These are phyloP conservation scores for Tetracentron sinense DNA, from an alignment of 164 flowering plant genomes.

Conservation along the genomic window DNA sequence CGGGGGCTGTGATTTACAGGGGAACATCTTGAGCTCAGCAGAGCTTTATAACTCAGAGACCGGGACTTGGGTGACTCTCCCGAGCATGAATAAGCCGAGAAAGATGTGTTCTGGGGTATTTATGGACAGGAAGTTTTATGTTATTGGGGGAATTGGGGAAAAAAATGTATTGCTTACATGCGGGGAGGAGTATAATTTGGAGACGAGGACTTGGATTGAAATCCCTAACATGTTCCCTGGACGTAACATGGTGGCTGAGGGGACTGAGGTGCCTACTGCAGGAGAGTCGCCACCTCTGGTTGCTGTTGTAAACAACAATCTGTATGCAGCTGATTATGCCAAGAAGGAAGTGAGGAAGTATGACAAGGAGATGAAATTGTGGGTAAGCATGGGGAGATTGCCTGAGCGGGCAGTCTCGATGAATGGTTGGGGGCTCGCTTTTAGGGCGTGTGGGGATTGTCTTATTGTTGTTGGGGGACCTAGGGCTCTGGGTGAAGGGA, in stretches of 20 bases:
- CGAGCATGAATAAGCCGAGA: constrained; percentile 72
- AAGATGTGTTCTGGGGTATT: constrained; percentile 95
- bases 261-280: constrained; percentile 33
- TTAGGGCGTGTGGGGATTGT: constrained; percentile 83
- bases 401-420: constrained; percentile 78
- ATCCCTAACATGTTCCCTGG: constrained; percentile 84
- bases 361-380: constrained; percentile 42
- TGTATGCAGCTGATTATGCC: constrained; percentile 89
- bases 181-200: constrained; percentile 79
- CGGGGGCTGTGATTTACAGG: constrained; percentile 79
- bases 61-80: constrained; percentile 55
- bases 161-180: constrained; percentile 51
- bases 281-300: constrained; percentile 86
- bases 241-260: constrained; percentile 37
- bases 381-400: constrained; percentile 75
- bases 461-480: constrained; percentile 94
- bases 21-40: constrained; percentile 57
- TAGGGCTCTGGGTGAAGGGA: constrained; percentile 56
- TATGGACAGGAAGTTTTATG: constrained; percentile 88
- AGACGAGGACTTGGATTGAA: constrained; percentile 66
- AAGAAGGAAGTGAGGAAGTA: constrained; percentile 74
- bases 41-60: constrained; percentile 86
- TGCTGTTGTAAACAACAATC: constrained; percentile 78
- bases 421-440: constrained; percentile 97
- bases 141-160: constrained; percentile 79